Conservation (phyloP, 176 grass and related monocot genomes). For the Oryza meyeriana region DNA sequence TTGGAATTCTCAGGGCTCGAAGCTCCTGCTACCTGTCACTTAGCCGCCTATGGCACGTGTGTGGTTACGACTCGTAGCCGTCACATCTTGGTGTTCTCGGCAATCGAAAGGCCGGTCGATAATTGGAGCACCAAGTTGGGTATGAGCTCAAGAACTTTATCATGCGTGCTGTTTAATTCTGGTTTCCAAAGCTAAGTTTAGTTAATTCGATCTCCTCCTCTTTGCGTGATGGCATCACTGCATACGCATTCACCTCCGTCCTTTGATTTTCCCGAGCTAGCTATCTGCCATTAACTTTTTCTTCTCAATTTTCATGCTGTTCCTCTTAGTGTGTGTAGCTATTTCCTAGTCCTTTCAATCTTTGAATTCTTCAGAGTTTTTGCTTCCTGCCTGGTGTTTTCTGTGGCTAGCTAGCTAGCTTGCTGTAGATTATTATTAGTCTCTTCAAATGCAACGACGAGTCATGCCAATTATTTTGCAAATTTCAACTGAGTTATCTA, state of each 20-base stretch:
- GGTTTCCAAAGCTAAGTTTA: not conserved
- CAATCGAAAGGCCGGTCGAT: not conserved
- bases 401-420: not conserved
- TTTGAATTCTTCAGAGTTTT: not conserved
- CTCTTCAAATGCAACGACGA: not conserved
- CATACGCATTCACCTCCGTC: constrained; percentile 11
- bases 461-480: not conserved
- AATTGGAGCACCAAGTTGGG: not conserved
- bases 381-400: not conserved
- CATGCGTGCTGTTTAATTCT: not conserved
- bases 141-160: not conserved
- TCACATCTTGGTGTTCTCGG: not conserved
- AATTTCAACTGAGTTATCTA: not conserved
- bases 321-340: not conserved
- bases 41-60: not conserved
- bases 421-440: not conserved
- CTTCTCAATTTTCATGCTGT: not conserved
- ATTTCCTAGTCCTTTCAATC: not conserved
- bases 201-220: not conserved
- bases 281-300: not conserved
- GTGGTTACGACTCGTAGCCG: not conserved
- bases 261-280: not conserved
- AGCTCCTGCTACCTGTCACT: not conserved
- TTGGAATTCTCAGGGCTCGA: not conserved
- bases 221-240: constrained; percentile 35